phyloP scores from a whole-genome alignment of 1,284 basidiomycete species.

The Leccinum fallax region DNA sequence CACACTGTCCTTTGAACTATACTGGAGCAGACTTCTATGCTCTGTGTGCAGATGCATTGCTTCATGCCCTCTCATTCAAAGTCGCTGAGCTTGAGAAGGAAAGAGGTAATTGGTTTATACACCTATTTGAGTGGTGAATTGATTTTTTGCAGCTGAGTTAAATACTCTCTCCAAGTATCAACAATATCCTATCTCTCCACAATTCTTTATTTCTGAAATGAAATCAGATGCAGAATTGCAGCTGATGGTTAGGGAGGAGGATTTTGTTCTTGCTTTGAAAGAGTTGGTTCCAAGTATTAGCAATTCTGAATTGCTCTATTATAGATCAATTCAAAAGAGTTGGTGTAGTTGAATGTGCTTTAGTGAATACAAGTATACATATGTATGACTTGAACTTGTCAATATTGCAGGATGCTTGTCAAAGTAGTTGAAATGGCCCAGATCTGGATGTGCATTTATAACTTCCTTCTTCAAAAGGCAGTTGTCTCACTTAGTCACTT shows the following conservation, averaged over 20 bases:
- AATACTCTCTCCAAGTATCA: constrained; percentile 49
- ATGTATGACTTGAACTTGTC: neutral
- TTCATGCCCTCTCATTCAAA: constrained; percentile 92
- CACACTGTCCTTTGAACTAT: constrained; percentile 88
- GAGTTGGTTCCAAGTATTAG: constrained; percentile 89
- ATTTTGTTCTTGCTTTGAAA: constrained; percentile 78
- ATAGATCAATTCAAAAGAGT: constrained; percentile 41
- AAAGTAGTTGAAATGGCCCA: neutral
- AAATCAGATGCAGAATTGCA: constrained; percentile 74
- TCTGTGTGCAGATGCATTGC: constrained; percentile 93
- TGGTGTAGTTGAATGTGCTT: constrained; percentile 14
- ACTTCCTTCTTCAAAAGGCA: neutral
- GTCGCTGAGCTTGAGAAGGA: constrained; percentile 78
- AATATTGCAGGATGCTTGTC: neutral
- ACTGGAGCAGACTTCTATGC: constrained; percentile 99
- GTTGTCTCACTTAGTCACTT: neutral
- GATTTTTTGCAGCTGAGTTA: constrained; percentile 44
- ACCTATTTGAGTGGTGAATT: neutral
- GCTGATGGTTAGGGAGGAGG: constrained; percentile 71
- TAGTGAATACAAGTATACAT: neutral
- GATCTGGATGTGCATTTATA: neutral
- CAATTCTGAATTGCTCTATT: constrained; percentile 88
- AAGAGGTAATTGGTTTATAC: constrained; percentile 49
- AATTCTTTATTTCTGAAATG: constrained; percentile 91
- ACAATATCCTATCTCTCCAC: constrained; percentile 80